These are phyloP conservation scores for Solanum acaule DNA, from an alignment of 257 asterid genomes.

Conservation along the genomic window DNA sequence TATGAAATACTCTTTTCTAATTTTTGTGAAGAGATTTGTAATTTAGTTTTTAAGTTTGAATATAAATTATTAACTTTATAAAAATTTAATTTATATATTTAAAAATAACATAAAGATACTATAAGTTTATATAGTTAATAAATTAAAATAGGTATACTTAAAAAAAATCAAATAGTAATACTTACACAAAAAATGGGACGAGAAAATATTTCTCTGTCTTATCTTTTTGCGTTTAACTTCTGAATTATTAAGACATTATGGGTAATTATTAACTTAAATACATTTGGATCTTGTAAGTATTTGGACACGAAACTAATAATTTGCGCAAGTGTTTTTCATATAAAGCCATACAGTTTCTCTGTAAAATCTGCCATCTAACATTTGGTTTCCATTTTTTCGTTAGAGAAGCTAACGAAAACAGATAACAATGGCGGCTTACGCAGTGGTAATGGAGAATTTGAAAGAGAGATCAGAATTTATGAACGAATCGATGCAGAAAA, in stretches of 20 bases:
- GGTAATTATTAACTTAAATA: no score
- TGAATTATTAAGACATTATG: background rate
- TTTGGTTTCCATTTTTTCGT: background rate
- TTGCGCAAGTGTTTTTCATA: background rate
- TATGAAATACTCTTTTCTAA: background rate
- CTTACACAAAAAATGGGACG: background rate
- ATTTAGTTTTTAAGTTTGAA: background rate
- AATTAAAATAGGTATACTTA: background rate
- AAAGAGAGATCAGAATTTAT: slow-evolving; percentile 62
- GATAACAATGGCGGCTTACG: slow-evolving; percentile 31
- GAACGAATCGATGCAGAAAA: slow-evolving; percentile 74
- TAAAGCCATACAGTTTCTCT: background rate
- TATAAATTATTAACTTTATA: background rate
- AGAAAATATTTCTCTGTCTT: background rate
- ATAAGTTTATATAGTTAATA: background rate
- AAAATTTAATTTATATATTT: background rate
- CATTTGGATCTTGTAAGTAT: no score
- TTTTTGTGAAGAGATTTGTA: no score
- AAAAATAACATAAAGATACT: background rate
- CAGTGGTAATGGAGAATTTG: slow-evolving; percentile 58
- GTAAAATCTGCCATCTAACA: background rate
- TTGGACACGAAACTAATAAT: background rate
- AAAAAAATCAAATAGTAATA: background rate
- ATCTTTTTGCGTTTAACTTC: background rate
- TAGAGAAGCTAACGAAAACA: background rate